Percentiles rank a stretch among this genome's conserved stretches.
phyloP scores from a whole-genome alignment of 805 yeast species.

The Saturnispora silvae region DNA sequence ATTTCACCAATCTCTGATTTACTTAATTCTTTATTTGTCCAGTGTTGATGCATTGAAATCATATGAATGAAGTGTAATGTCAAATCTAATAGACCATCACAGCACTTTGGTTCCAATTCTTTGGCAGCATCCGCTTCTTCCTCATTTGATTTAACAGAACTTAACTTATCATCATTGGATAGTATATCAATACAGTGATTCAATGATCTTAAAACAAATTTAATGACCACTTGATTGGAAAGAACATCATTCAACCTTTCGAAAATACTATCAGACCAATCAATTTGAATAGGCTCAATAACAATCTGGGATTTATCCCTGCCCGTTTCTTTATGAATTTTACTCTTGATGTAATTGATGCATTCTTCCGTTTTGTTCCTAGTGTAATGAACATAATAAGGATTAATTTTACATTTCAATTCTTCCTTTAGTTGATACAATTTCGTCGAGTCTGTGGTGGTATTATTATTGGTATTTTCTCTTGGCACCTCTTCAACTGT shows the following conservation, averaged over 20 bases:
- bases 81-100: conserved; percentile 49
- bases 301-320: conserved; percentile 36
- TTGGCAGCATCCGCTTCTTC: conserved; percentile 1
- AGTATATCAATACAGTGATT: conserved; percentile 23
- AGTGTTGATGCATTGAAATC: conserved; percentile 21
- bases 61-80: conserved; percentile 61
- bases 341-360: conserved; percentile 46
- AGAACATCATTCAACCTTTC: conserved; percentile 40
- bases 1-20: conserved; percentile 3
- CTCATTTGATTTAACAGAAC: not conserved
- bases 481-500: conserved; percentile 48
- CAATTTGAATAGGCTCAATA: conserved; percentile 42
- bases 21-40: conserved; percentile 3
- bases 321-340: conserved; percentile 27
- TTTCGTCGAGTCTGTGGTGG: conserved; percentile 21
- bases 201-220: conserved; percentile 41
- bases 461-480: not conserved
- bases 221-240: conserved; percentile 40
- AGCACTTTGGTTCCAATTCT: conserved; percentile 15
- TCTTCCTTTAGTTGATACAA: conserved; percentile 56
- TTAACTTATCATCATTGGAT: not conserved
- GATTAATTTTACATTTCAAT: conserved; percentile 50
- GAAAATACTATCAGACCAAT: conserved; percentile 31
- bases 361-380: conserved; percentile 81
- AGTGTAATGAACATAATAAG: conserved; percentile 70